These are phyloP conservation scores for Podospora australis DNA, from an alignment of 495 filamentous ascomycete species.

Conservation along the genomic window DNA sequence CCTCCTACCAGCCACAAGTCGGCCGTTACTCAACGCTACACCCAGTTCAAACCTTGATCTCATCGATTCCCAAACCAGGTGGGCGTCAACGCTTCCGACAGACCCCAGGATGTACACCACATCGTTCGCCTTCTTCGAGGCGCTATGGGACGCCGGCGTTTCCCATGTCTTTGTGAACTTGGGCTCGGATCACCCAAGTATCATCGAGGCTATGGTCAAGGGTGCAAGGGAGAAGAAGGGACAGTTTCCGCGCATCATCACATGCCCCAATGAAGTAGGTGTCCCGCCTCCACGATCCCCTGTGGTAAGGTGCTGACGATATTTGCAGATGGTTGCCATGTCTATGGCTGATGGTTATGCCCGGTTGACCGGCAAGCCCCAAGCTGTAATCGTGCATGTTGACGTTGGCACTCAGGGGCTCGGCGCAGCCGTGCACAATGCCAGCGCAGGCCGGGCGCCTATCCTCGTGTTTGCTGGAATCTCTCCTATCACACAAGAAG, in stretches of 20 bases:
- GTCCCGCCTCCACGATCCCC: neutral
- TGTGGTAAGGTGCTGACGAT: constrained; percentile 7
- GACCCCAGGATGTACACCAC: constrained; percentile 39
- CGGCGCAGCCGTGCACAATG: constrained; percentile 88
- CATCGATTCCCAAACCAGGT: neutral
- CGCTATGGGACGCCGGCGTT: constrained; percentile 85
- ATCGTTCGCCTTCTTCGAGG: constrained; percentile 85
- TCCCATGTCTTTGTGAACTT: constrained; percentile 91
- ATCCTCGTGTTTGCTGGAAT: constrained; percentile 89
- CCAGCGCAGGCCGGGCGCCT: constrained; percentile 76
- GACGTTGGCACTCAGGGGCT: constrained; percentile 91
- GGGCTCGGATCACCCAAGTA: constrained; percentile 86
- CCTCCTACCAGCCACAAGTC: neutral
- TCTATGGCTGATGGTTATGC: constrained; percentile 97
- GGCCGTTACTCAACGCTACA: neutral
- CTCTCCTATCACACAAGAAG: constrained; percentile 83
- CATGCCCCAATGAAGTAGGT: constrained; percentile 80
- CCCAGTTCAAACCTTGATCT: neutral
- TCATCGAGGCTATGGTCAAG: constrained; percentile 95
- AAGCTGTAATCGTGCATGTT: constrained; percentile 92
- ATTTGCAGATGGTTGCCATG: constrained; percentile 81
- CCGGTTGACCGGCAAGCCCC: constrained; percentile 74
- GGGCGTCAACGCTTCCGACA: constrained; percentile 2
- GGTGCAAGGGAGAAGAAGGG: constrained; percentile 59
- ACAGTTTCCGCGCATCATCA: constrained; percentile 80